Percentiles rank a stretch among this genome's conserved stretches.
These are phyloP conservation scores for Gossypium lobatum DNA, from an alignment of 441 rosid species.

Conservation along the genomic window DNA sequence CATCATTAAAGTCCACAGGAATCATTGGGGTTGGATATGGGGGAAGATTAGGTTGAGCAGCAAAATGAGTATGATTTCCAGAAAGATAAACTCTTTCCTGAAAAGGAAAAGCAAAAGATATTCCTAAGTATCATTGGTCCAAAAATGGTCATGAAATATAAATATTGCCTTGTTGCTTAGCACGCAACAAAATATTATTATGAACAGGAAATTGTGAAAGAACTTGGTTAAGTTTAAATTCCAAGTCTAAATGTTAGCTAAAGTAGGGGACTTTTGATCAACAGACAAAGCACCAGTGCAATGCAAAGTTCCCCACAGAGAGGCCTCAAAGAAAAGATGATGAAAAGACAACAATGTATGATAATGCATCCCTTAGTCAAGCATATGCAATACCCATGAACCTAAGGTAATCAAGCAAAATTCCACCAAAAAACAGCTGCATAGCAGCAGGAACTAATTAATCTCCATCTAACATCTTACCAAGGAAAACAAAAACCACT, in stretches of 20 bases:
- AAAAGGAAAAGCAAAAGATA: conserved; percentile 17
- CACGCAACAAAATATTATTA: neutral
- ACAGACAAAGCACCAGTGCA: neutral
- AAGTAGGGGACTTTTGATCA: neutral
- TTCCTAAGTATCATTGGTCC: conserved; percentile 2
- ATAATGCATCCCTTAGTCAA: neutral
- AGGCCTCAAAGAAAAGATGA: neutral
- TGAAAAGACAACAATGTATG: neutral
- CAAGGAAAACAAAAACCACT: neutral
- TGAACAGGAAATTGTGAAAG: neutral
- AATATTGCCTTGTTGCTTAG: neutral
- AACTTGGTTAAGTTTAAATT: neutral
- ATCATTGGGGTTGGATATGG: conserved; percentile 29
- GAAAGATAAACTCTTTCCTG: conserved; percentile 57
- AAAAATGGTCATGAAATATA: conserved; percentile 9
- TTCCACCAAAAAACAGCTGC: neutral
- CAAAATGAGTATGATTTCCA: conserved; percentile 27
- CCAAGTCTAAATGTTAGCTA: neutral
- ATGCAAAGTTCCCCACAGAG: neutral
- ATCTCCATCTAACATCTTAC: conserved; percentile 1
- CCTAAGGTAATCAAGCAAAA: neutral
- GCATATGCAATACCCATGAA: neutral
- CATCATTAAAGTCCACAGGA: conserved; percentile 36
- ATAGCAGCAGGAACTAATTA: neutral
- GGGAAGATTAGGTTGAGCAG: conserved; percentile 27